Conservation (phyloP, 1,284 basidiomycete species). For the Gomphus bonarii region DNA sequence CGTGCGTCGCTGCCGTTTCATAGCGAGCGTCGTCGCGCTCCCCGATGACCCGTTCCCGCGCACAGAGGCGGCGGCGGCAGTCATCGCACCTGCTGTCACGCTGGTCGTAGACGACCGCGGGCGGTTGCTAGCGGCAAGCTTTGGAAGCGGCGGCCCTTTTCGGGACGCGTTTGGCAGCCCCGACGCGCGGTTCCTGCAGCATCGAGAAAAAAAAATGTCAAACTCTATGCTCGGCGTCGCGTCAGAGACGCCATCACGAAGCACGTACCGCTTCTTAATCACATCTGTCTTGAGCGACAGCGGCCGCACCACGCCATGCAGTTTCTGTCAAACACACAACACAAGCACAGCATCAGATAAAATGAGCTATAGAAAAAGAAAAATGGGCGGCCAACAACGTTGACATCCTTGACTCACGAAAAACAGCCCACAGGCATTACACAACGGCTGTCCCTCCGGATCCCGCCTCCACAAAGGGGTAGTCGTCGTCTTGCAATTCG, state of each 20-base stretch:
- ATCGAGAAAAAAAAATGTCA: conserved; percentile 5
- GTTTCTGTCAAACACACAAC: conserved; percentile 46
- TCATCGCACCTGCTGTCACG: conserved; percentile 20
- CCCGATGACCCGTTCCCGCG: conserved; percentile 11
- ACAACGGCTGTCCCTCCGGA: conserved; percentile 90
- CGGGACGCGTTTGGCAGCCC: conserved; percentile 53
- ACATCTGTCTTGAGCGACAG: conserved; percentile 94
- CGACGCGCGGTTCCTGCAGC: conserved; percentile 62
- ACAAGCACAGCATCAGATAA: conserved; percentile 14
- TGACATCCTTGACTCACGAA: conserved; percentile 50
- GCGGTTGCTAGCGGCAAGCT: conserved; percentile 57
- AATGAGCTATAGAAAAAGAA: neutral
- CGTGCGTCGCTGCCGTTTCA: conserved; percentile 74
- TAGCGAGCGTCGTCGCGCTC: conserved; percentile 29
- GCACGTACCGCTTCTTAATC: conserved; percentile 86
- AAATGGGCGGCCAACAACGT: neutral
- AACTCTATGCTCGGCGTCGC: conserved; percentile 10
- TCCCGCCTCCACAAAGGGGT: conserved; percentile 93
- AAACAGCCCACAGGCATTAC: conserved; percentile 86
- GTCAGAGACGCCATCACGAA: conserved; percentile 1
- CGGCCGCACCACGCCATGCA: conserved; percentile 91
- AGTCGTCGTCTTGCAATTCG: conserved; percentile 92
- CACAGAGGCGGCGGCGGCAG: neutral
- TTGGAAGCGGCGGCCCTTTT: conserved; percentile 42
- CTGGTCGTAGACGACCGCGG: conserved; percentile 56